phyloP scores from a whole-genome alignment of 164 flowering plant genomes.

The Paratinospora sagittata region DNA sequence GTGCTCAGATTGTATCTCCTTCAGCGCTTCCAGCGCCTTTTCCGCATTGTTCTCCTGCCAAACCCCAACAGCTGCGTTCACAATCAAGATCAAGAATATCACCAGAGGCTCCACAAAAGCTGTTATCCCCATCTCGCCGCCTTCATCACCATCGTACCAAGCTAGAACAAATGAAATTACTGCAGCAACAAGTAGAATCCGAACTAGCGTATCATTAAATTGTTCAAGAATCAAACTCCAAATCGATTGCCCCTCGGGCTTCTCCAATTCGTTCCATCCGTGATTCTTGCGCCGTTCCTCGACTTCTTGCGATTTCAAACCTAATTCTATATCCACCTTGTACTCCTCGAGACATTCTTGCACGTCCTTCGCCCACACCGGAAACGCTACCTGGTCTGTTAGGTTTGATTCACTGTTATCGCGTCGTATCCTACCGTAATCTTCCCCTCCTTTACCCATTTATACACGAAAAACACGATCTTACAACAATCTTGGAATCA shows the following conservation, averaged over 20 bases:
- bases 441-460: constrained; percentile 55
- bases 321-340: constrained; percentile 15
- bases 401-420: neutral
- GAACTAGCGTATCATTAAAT: constrained; percentile 45
- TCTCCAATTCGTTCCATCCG: constrained; percentile 49
- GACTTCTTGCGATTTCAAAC: constrained; percentile 32
- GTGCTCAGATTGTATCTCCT: constrained; percentile 48
- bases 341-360: constrained; percentile 39
- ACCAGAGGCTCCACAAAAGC: constrained; percentile 56
- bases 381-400: constrained; percentile 19
- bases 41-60: constrained; percentile 61
- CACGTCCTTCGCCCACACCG: constrained; percentile 62
- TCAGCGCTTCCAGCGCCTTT: constrained; percentile 47
- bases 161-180: constrained; percentile 47
- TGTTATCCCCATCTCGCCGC: constrained; percentile 44
- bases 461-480: neutral
- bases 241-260: constrained; percentile 41
- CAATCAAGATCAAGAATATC: constrained; percentile 46
- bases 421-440: constrained; percentile 25
- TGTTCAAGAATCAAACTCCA: constrained; percentile 37
- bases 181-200: constrained; percentile 44
- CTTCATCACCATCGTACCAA: constrained; percentile 46
- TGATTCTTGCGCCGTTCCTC: constrained; percentile 26
- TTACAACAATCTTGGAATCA: too few species aligned
- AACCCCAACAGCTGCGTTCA: constrained; percentile 51